Percentiles rank a stretch among this genome's conserved stretches.
phyloP scores from a whole-genome alignment of 2,329 filamentous ascomycete genomes.

The Aspergillus latus region DNA sequence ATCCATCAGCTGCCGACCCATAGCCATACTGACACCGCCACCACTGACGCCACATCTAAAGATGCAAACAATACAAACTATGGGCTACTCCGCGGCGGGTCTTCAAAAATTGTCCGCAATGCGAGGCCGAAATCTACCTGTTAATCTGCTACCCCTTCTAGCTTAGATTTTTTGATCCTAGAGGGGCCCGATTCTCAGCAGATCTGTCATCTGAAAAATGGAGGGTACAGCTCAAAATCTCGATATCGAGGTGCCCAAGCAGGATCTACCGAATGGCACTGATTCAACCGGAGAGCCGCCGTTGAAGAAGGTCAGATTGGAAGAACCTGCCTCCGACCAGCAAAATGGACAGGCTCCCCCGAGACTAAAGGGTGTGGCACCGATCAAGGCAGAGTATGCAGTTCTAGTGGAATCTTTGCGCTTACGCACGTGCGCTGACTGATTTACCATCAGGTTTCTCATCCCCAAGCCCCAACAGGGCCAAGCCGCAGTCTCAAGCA shows the following conservation, averaged over 20 bases:
- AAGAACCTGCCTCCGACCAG: slow-evolving; percentile 33
- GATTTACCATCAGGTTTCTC: slow-evolving; percentile 31
- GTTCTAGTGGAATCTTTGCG: no score
- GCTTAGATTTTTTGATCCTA: not conserved
- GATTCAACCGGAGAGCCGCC: slow-evolving; percentile 45
- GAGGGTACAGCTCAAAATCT: slow-evolving; percentile 9
- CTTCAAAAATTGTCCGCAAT: slow-evolving; percentile 11
- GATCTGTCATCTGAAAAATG: not conserved
- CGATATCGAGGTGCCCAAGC: slow-evolving; percentile 23
- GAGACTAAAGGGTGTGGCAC: slow-evolving; percentile 60
- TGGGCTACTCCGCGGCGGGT: not conserved
- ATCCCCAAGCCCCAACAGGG: slow-evolving; percentile 25
- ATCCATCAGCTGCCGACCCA: no score
- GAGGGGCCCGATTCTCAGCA: not conserved
- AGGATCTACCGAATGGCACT: slow-evolving; percentile 27
- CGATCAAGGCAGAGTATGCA: slow-evolving; percentile 70
- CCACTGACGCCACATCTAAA: slow-evolving; percentile 8
- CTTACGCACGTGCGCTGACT: slow-evolving; percentile 1
- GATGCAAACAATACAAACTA: slow-evolving; percentile 28
- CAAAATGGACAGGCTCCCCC: slow-evolving; percentile 26
- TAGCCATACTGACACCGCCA: not conserved
- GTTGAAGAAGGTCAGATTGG: slow-evolving; percentile 61
- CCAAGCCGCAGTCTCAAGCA: slow-evolving; percentile 34
- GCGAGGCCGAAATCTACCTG: not conserved
- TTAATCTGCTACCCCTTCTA: not conserved